Evolutionary conservation across 805 yeast species (phyloP).

Genomic region (Teunomyces pallodes): DNA sequence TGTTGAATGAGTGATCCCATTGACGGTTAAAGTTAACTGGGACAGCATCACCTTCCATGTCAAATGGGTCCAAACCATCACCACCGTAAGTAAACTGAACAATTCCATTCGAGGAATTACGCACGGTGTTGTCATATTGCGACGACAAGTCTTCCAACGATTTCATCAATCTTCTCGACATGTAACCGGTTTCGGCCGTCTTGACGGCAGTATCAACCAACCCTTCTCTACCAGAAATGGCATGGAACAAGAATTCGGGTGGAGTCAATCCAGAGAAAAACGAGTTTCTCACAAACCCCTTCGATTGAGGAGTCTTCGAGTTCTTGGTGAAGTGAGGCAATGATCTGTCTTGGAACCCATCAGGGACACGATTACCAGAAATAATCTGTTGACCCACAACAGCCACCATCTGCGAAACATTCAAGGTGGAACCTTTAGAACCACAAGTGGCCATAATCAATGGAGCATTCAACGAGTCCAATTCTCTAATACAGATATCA

Average conservation of each 20-base stretch:
- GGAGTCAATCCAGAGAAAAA: constrained; percentile 93
- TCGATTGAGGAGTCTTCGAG: constrained; percentile 95
- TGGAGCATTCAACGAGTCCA: constrained; percentile 90
- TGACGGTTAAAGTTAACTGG: constrained; percentile 93
- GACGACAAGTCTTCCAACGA: constrained; percentile 94
- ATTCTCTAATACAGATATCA: constrained; percentile 91
- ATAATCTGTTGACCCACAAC: constrained; percentile 99
- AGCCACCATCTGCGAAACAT: constrained; percentile 99
- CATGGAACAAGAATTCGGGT: constrained; percentile 96
- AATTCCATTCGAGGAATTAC: constrained; percentile 93
- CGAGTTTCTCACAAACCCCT: constrained; percentile 96
- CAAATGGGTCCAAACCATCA: constrained; percentile 96
- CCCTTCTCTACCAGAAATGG: constrained; percentile 99
- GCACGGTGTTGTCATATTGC: constrained; percentile 88
- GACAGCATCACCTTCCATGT: constrained; percentile 98
- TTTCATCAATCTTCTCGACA: constrained; percentile 97
- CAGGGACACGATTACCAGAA: constrained; percentile 98
- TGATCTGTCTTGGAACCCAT: constrained; percentile 99
- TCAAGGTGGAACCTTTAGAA: constrained; percentile 95
- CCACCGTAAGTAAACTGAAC: constrained; percentile 99
- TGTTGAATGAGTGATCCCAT: constrained; percentile 87
- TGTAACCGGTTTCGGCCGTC: constrained; percentile 98
- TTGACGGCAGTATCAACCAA: constrained; percentile 98
- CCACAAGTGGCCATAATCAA: constrained; percentile 99
- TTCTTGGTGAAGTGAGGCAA: constrained; percentile 94